A percentile compares a stretch with the other conserved stretches of the same genome.
Evolutionary conservation across 768 basidiomycete species (phyloP).

Genomic region (Fomitopsis serialis): DNA sequence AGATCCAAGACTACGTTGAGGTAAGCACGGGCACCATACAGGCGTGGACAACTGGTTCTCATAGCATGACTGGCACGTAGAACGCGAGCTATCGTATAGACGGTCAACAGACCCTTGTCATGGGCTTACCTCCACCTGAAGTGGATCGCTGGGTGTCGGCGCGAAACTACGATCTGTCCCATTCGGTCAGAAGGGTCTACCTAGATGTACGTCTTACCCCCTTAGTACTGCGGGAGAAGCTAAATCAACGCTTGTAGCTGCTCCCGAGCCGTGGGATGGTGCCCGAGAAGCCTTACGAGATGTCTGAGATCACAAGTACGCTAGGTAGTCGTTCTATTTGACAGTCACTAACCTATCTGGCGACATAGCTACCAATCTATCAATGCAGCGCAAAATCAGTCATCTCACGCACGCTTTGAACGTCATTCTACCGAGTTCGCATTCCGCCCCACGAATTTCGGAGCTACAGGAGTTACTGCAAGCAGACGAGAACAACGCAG

Average conservation of each 20-base stretch:
- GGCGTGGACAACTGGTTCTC: not conserved
- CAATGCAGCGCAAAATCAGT: conserved; percentile 31
- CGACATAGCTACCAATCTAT: conserved; percentile 17
- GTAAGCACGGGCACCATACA: conserved; percentile 17
- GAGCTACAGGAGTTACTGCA: conserved; percentile 26
- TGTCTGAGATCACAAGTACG: too few species aligned
- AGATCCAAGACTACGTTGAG: conserved; percentile 43
- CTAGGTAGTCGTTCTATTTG: too few species aligned
- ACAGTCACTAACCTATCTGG: too few species aligned
- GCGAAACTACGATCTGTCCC: conserved; percentile 39
- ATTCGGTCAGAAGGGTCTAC: conserved; percentile 32
- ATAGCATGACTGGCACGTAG: conserved; percentile 21
- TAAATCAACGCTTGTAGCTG: conserved; percentile 25
- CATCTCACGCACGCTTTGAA: conserved; percentile 36
- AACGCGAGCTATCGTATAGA: conserved; percentile 37
- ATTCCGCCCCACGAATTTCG: conserved; percentile 25
- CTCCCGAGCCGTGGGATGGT: conserved; percentile 34
- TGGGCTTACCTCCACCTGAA: conserved; percentile 38
- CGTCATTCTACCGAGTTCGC: conserved; percentile 33
- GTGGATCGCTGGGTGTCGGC: conserved; percentile 29
- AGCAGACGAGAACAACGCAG: conserved; percentile 17
- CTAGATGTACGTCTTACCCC: conserved; percentile 26
- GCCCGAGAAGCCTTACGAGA: conserved; percentile 14
- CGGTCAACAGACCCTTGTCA: conserved; percentile 33
- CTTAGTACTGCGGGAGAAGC: too few species aligned